Evolutionary conservation across 2,329 filamentous ascomycete genomes (phyloP), one percentile per base, ranked within the genome.

Genomic region (Colletotrichum graminicola): DNA sequence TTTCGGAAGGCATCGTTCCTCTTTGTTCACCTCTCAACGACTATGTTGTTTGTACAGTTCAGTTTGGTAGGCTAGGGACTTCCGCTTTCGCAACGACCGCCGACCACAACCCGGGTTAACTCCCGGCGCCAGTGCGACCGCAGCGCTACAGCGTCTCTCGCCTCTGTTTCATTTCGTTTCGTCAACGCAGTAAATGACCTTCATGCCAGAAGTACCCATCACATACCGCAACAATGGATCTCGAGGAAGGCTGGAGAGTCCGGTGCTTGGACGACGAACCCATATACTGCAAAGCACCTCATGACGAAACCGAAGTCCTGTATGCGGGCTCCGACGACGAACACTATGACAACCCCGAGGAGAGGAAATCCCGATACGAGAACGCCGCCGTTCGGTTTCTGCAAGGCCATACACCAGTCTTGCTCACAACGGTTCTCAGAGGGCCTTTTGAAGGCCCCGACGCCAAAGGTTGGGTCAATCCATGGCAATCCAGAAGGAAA

Each of bases 401-500:
- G 47, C 80, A 83, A 8, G 92, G 91, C 0, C 80, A 84, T 39
- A 77, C 84, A 2, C 85, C 91, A 0, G 76, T 87, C 32, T 83
- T 94, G 3, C 78, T 90, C 3, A 91, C 92, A 16, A 87, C 91
- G 8, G 79, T 81, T 7, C 81, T 93, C 3, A 85, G 81, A 71
- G 92, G 91, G 0, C 92, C 91, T 0, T 92, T 93, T 74, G 83
- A 86, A 55, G 69, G 69, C 16, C 65, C 69, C 39, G 59, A 64
- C 14, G 65, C 69, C 41, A 78, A 75, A 66, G 85, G 85, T 29
- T 89, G 87, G 87, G 75, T 77, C 41, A 88, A 89, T 73, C 87
- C 87, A 18, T 89, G 87, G 87, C 76, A 79, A 52, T 81, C 83
- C 12, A 77, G 69, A 39, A 72, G 67, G 34, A 52, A 77, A 74